Percentiles rank a stretch among this genome's conserved stretches.
Conservation (phyloP, 2,329 filamentous ascomycete genomes). For the Aspergillus arachidicola region DNA sequence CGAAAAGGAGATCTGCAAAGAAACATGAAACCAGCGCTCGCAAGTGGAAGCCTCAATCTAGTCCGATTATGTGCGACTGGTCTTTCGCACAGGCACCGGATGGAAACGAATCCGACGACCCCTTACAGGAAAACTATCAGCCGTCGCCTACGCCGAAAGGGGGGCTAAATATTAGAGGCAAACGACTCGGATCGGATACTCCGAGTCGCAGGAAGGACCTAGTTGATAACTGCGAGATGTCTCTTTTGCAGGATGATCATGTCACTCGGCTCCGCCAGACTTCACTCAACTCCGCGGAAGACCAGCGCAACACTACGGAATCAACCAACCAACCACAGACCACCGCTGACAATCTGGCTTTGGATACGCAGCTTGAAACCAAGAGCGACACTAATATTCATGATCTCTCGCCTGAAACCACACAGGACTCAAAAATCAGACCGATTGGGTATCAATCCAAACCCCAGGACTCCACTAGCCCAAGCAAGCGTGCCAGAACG, state of each 20-base stretch:
- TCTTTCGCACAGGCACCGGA: conserved; percentile 38
- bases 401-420: conserved; percentile 4
- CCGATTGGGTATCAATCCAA: conserved; percentile 3
- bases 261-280: conserved; percentile 14
- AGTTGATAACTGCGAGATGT: conserved; percentile 14
- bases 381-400: not conserved
- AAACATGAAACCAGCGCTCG: conserved; percentile 22
- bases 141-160: conserved; percentile 34
- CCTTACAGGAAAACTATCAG: conserved; percentile 39
- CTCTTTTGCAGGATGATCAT: conserved; percentile 15
- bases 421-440: not conserved
- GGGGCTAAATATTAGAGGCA: conserved; percentile 26
- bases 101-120: conserved; percentile 46
- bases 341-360: conserved; percentile 11
- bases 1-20: conserved; percentile 24
- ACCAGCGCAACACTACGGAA: conserved; percentile 15
- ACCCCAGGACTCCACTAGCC: conserved; percentile 20
- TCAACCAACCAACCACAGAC: conserved; percentile 9
- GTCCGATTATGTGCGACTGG: conserved; percentile 37
- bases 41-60: conserved; percentile 32
- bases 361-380: conserved; percentile 1
- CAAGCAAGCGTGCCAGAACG: conserved; percentile 18
- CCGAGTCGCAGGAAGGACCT: conserved; percentile 10
- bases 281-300: conserved; percentile 12
- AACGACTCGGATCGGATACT: conserved; percentile 12